Percentiles rank a stretch among this genome's conserved stretches.
These are phyloP conservation scores for Lipomyces lipofer DNA, from an alignment of 805 yeast species.

Conservation along the genomic window DNA sequence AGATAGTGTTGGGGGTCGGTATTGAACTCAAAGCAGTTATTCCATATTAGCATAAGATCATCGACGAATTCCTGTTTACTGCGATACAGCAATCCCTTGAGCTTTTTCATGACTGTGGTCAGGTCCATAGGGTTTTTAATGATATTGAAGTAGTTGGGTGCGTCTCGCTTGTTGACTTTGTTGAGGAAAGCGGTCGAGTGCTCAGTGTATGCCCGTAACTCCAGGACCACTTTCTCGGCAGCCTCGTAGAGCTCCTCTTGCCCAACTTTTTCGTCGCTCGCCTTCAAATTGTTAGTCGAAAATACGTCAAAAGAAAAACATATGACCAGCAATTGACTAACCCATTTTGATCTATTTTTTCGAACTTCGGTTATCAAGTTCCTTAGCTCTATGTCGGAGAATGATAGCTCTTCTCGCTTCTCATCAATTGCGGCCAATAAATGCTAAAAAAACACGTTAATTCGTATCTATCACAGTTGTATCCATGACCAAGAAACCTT, in stretches of 20 bases:
- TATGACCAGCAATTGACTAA: not conserved
- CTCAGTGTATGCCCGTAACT: constrained; percentile 87
- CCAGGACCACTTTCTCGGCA: constrained; percentile 90
- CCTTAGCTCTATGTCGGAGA: constrained; percentile 81
- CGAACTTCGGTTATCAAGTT: constrained; percentile 88
- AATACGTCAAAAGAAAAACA: not conserved
- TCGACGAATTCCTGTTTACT: constrained; percentile 91
- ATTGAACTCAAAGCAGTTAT: constrained; percentile 87
- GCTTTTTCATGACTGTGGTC: constrained; percentile 87
- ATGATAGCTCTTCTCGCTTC: constrained; percentile 66
- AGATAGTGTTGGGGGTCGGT: constrained; percentile 92
- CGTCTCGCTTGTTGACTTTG: constrained; percentile 96
- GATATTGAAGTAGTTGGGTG: constrained; percentile 90
- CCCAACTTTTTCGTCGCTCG: constrained; percentile 90
- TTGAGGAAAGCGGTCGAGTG: constrained; percentile 95
- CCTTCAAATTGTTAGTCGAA: constrained; percentile 42
- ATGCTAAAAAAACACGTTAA: constrained; percentile 45
- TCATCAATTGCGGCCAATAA: constrained; percentile 74
- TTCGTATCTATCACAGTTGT: not conserved
- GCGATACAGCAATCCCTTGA: constrained; percentile 76
- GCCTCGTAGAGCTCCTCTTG: constrained; percentile 98
- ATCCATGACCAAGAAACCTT: constrained; percentile 41
- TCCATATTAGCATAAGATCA: constrained; percentile 93
- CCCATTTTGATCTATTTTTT: constrained; percentile 94
- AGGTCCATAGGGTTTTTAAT: constrained; percentile 96